Evolutionary conservation across 2,329 filamentous ascomycete species (phyloP).

Genomic region (Pseudogymnoascus sp.): DNA sequence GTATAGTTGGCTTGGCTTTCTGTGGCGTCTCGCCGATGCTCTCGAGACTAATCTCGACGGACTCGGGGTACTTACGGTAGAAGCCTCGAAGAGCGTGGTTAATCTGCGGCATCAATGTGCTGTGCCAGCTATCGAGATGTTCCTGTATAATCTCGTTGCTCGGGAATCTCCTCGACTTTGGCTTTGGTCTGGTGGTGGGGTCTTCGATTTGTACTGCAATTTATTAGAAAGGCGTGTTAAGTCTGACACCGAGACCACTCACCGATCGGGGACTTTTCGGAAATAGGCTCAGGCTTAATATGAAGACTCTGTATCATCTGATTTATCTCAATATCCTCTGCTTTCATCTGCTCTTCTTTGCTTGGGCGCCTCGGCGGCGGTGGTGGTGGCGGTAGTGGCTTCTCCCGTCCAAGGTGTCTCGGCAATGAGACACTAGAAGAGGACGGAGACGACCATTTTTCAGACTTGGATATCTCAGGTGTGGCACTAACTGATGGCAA

Average conservation of each 20-base stretch:
- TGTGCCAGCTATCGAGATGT: constrained; percentile 64
- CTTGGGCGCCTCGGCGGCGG: neutral
- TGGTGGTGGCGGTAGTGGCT: neutral
- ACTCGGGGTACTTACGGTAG: constrained; percentile 65
- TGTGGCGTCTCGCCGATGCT: constrained; percentile 62
- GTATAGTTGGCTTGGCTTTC: constrained; percentile 61
- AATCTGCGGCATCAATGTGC: constrained; percentile 61
- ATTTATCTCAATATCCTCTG: neutral
- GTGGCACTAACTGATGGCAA: neutral
- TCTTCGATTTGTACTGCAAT: constrained; percentile 14
- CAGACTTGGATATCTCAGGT: neutral
- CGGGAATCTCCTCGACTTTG: constrained; percentile 50
- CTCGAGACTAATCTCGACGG: constrained; percentile 69
- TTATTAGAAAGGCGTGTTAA: neutral
- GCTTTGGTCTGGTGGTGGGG: constrained; percentile 15
- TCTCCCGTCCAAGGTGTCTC: neutral
- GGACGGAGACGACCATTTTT: neutral
- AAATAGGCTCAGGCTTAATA: neutral
- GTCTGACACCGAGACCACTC: neutral
- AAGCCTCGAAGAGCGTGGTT: constrained; percentile 63
- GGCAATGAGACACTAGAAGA: neutral
- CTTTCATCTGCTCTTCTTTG: neutral
- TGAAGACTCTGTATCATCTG: neutral
- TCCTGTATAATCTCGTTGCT: constrained; percentile 51
- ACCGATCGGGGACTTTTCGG: neutral